These are phyloP conservation scores for Vaccinium myrtillus DNA, from an alignment of 148 eudicot genomes.

Conservation along the genomic window DNA sequence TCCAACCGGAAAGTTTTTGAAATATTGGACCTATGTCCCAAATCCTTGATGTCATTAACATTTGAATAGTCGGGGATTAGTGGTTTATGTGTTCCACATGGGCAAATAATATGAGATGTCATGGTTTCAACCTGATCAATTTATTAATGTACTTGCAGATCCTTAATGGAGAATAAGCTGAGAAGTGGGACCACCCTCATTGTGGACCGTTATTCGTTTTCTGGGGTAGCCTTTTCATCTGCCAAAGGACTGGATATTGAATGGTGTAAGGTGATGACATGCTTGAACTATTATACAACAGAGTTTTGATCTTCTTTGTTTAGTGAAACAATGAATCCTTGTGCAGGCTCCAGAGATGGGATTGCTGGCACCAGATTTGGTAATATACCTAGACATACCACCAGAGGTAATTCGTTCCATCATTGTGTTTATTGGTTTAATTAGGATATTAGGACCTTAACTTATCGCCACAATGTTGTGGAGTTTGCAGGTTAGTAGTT, in stretches of 20 bases:
- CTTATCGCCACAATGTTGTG: neutral
- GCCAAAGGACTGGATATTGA: slow-evolving; percentile 92
- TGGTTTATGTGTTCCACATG: slow-evolving; percentile 19
- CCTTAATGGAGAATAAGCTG: slow-evolving; percentile 80
- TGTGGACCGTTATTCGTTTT: slow-evolving; percentile 94
- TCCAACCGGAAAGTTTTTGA: neutral
- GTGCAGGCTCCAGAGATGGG: slow-evolving; percentile 90
- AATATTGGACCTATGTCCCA: slow-evolving; percentile 7
- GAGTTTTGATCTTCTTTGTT: neutral
- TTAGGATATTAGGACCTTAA: neutral
- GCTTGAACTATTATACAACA: neutral
- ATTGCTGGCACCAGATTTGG: slow-evolving; percentile 89
- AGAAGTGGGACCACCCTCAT: slow-evolving; percentile 76
- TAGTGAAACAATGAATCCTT: slow-evolving; percentile 14
- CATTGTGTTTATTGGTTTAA: neutral
- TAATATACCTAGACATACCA: slow-evolving; percentile 83
- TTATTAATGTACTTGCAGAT: slow-evolving; percentile 37
- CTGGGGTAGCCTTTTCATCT: slow-evolving; percentile 96
- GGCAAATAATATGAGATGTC: slow-evolving; percentile 17
- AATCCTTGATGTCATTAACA: neutral
- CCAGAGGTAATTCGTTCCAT: slow-evolving; percentile 67
- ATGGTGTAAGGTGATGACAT: slow-evolving; percentile 83
- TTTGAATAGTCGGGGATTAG: neutral
- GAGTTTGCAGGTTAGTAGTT: neutral
- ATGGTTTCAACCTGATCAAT: neutral